These are phyloP conservation scores for Zymoseptoria pseudotritici DNA, from an alignment of 2,329 filamentous ascomycete genomes.

Conservation along the genomic window DNA sequence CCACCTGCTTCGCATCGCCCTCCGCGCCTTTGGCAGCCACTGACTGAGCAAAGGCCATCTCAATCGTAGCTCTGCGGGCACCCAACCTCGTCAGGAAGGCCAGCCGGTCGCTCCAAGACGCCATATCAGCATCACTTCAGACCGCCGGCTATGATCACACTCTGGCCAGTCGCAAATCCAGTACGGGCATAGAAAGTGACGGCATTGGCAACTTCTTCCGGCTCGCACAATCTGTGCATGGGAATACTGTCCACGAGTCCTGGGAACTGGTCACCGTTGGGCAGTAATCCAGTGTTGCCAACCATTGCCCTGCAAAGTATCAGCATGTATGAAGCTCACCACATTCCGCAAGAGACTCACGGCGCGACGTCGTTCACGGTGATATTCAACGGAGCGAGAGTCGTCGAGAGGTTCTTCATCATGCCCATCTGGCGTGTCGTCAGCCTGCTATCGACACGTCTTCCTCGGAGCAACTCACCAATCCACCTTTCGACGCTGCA, in stretches of 20 bases:
- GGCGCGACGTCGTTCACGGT: conserved; percentile 63
- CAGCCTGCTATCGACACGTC: neutral
- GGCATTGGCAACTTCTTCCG: conserved; percentile 52
- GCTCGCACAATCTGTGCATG: conserved; percentile 48
- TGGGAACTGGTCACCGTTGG: conserved; percentile 41
- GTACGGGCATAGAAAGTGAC: conserved; percentile 52
- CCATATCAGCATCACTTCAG: conserved; percentile 12
- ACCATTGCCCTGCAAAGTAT: conserved; percentile 48
- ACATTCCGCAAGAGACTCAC: conserved; percentile 1
- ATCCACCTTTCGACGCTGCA: conserved; percentile 33
- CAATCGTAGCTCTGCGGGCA: neutral
- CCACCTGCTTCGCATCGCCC: neutral
- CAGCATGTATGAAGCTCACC: neutral
- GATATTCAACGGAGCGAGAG: conserved; percentile 53
- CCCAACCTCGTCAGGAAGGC: neutral
- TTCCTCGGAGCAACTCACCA: neutral
- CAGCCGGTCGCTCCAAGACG: neutral
- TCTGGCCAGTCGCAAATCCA: conserved; percentile 35
- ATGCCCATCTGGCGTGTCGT: conserved; percentile 45
- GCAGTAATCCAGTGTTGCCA: conserved; percentile 48
- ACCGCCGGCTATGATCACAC: conserved; percentile 19
- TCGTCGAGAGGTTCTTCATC: conserved; percentile 57
- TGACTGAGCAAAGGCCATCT: neutral
- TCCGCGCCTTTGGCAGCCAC: neutral
- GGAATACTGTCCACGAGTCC: conserved; percentile 55